Conservation (phyloP, 208 protist genomes). For the Lotmaria passim region DNA sequence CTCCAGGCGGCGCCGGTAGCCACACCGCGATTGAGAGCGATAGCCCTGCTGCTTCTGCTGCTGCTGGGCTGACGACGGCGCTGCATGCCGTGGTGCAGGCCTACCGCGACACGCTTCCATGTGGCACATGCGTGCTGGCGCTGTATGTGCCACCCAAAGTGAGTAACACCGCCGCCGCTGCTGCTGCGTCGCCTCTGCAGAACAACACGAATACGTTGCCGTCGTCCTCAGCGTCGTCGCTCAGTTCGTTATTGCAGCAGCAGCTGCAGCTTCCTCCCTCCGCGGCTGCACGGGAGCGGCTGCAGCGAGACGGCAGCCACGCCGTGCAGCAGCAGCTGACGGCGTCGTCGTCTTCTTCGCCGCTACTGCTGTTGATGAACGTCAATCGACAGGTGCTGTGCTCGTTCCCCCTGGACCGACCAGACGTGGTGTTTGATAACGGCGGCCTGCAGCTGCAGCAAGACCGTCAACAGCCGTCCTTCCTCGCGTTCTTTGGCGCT, state of each 20-base stretch:
- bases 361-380: conserved; percentile 25
- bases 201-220: not conserved
- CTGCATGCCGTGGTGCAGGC: conserved; percentile 52
- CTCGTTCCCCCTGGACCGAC: conserved; percentile 16
- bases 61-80: conserved; percentile 37
- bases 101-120: conserved; percentile 47
- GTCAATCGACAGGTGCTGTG: conserved; percentile 31
- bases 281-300: conserved; percentile 6
- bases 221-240: too few relatives aligned
- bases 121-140: conserved; percentile 57
- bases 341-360: not conserved
- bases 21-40: too few relatives aligned
- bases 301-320: not conserved
- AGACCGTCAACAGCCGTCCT: conserved; percentile 20
- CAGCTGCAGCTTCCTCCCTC: conserved; percentile 10
- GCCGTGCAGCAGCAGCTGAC: not conserved
- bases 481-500: conserved; percentile 22
- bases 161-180: too few relatives aligned
- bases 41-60: too few relatives aligned
- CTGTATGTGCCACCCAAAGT: conserved; percentile 54
- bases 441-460: conserved; percentile 22
- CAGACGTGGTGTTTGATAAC: conserved; percentile 11
- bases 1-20: too few relatives aligned
- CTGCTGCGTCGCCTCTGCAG: conserved; percentile 12
- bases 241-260: not conserved